Evolutionary conservation across 371 early-diverging fungal genomes (phyloP).

Genomic region (Mucor racemosus): DNA sequence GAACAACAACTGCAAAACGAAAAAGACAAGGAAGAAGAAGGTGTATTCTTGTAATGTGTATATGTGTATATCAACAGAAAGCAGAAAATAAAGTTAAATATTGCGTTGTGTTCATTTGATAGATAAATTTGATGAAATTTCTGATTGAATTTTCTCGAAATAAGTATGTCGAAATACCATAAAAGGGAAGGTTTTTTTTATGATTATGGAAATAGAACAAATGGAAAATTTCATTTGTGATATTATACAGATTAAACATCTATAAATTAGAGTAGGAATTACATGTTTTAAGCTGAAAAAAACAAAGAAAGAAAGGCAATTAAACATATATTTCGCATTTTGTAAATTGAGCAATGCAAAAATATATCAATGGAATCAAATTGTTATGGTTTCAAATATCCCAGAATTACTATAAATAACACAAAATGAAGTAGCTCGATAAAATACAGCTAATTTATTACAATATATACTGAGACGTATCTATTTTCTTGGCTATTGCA

Average conservation of each 20-base stretch:
- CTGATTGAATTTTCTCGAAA: background rate
- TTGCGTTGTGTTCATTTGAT: background rate
- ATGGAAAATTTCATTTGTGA: background rate
- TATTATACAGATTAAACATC: background rate
- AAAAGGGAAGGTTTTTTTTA: background rate
- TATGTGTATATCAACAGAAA: background rate
- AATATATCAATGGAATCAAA: background rate
- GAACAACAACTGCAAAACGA: background rate
- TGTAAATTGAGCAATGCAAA: background rate
- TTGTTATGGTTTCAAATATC: background rate
- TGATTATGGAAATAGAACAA: background rate
- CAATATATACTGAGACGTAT: background rate
- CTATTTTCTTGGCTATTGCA: background rate
- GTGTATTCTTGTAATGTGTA: background rate
- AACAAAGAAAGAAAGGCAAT: too few species aligned
- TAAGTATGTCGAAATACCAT: background rate
- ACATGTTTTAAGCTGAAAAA: too few species aligned
- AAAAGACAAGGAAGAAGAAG: background rate
- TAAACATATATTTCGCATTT: background rate
- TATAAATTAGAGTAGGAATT: too few species aligned
- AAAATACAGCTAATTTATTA: background rate
- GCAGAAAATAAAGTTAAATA: constrained; percentile 1
- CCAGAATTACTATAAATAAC: background rate
- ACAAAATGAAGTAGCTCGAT: background rate
- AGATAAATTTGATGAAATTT: background rate